Base-by-base conservation (phyloP, 805 yeast species). In the Candida quercuum region DNA sequence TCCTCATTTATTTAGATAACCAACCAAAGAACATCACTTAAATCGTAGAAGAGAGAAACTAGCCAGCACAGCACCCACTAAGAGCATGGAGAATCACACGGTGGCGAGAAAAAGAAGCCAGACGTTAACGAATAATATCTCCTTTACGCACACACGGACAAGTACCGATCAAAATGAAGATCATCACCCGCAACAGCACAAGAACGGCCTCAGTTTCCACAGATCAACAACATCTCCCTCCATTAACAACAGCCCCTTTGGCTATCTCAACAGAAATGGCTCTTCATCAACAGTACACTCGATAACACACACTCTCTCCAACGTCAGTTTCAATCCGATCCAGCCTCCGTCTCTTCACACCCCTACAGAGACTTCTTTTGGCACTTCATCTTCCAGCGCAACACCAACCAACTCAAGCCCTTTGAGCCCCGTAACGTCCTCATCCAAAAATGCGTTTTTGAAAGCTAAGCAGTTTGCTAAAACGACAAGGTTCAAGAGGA, bases 381-480 rank as follows among this genome's bases (percentile, higher is more conserved):
- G 7, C 4, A 15, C 16, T 3, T 3, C n/a, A n/a, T n/a, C 16
- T 16, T 7, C 22, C 8, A 15, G 1, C 16, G 12, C 31, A 22
- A 22, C 35, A 3, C 33, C 33, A 14, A 28, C 28, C 6, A 19
- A 18, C 20, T 19, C 24, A 8, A 29, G 24, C 20, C 32, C 23
- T 4, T 29, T 29, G 24, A 52, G 45, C 1, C 45, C 54, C 9
- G 33, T 52, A 17, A 32, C 46, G 8, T 36, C 36, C 4, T 37
- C 27, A 14, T 48, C 44, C 15, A 38, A 52, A 9, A 52, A 45
- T 26, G 46, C 53, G 16, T 36, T 52, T 13, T 33, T 40, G 4
- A 43, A 54, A 17, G 59, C 59, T 0, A 54, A 50, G 35, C 26
- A 42, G 14, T 54, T 46, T 42, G 59, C 59, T 5, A 48, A 47